phyloP scores from a whole-genome alignment of 495 filamentous ascomycete species.

The Trichoderma erinaceum region DNA sequence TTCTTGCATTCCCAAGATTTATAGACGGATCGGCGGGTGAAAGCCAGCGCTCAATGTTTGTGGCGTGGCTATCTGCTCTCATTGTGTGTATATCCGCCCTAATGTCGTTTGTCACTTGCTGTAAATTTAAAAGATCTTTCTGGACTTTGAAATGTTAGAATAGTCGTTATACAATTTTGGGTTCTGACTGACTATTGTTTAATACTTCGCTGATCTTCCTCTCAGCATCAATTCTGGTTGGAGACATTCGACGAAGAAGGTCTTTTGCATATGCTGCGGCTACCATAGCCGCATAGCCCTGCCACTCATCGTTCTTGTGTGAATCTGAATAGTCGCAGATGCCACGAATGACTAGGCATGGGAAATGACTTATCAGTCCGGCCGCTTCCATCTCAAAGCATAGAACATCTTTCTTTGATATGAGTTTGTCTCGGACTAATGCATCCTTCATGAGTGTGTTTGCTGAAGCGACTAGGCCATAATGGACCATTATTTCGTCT shows the following conservation, averaged over 20 bases:
- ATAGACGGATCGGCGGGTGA: no score
- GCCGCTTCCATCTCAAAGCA: constrained; percentile 4
- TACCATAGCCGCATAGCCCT: constrained; percentile 7
- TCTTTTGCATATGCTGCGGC: constrained; percentile 14
- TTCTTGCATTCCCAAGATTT: no score
- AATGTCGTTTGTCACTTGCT: no score
- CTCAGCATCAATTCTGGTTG: not conserved
- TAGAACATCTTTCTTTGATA: not conserved
- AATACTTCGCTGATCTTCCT: not conserved
- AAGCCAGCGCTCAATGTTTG: no score
- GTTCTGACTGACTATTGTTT: no score
- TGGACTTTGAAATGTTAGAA: no score
- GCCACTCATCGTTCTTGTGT: not conserved
- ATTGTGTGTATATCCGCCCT: no score
- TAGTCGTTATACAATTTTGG: no score
- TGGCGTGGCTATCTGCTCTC: no score
- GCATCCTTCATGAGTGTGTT: constrained; percentile 10
- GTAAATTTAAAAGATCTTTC: no score
- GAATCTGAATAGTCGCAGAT: constrained; percentile 14
- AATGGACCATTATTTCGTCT: not conserved
- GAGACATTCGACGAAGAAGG: not conserved
- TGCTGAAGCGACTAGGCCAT: not conserved
- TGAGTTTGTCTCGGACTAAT: constrained; percentile 15
- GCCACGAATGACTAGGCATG: constrained; percentile 10
- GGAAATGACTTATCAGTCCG: not conserved